Evolutionary conservation across 2,329 filamentous ascomycete genomes (phyloP).

Genomic region (Fusarium humuli): DNA sequence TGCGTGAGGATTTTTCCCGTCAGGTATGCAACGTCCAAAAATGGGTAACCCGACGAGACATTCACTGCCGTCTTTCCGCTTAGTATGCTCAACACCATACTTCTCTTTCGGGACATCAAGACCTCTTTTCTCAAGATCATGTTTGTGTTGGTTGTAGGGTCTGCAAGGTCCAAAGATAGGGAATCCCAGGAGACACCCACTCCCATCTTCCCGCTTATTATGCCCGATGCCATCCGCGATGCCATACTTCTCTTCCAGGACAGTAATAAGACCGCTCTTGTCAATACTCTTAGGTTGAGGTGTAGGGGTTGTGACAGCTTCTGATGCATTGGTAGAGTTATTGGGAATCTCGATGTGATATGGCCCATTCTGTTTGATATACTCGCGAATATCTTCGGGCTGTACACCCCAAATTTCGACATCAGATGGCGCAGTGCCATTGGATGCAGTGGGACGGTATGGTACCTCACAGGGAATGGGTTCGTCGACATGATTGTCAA

Average conservation of each 20-base stretch:
- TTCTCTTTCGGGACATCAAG: no score
- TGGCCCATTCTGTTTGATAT: neutral
- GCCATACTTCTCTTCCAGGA: neutral
- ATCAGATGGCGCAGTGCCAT: neutral
- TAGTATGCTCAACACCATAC: no score
- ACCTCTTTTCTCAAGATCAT: no score
- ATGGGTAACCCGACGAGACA: no score
- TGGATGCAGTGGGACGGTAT: neutral
- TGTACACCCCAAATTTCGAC: neutral
- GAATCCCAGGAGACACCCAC: no score
- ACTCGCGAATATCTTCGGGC: neutral
- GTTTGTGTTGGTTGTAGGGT: no score
- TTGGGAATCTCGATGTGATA: neutral
- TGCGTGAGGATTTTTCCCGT: no score
- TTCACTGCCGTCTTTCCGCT: no score
- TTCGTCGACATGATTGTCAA: neutral
- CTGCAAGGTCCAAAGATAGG: no score
- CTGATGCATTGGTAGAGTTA: neutral
- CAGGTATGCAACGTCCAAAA: no score
- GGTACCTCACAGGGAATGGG: neutral
- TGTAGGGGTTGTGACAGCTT: neutral
- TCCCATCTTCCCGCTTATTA: no score
- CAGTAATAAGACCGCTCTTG: rapidly evolving
- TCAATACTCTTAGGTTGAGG: neutral
- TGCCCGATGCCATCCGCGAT: no score